Percentiles rank a stretch among this genome's conserved stretches.
These are phyloP conservation scores for Diaporthe nobilis DNA, from an alignment of 2,329 filamentous ascomycete genomes.

Conservation along the genomic window DNA sequence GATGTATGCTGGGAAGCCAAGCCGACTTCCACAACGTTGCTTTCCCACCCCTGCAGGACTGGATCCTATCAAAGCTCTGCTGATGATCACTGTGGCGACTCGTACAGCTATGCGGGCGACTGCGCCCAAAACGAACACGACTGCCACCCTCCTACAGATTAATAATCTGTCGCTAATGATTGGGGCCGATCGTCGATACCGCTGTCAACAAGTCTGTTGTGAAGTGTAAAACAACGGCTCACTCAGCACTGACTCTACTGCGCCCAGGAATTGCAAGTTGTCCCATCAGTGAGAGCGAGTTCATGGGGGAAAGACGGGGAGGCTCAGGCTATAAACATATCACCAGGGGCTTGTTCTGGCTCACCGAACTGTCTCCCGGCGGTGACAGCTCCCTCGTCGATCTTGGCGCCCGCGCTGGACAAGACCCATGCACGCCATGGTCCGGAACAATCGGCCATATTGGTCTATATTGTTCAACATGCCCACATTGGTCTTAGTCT, in stretches of 20 bases:
- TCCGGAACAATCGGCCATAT: not conserved
- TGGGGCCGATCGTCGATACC: not conserved
- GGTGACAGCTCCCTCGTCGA: conserved; percentile 9
- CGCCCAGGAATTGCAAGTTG: not conserved
- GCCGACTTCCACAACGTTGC: not conserved
- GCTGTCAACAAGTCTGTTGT: not conserved
- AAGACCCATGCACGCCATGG: not conserved
- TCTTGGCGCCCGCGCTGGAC: not conserved
- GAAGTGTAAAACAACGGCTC: too few relatives aligned
- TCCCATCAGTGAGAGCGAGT: not conserved
- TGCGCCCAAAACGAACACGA: not conserved
- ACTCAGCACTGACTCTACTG: not conserved
- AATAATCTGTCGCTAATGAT: not conserved
- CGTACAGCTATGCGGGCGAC: not conserved
- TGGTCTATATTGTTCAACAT: not conserved
- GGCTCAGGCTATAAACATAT: too few relatives aligned
- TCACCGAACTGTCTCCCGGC: not conserved
- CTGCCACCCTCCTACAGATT: not conserved
- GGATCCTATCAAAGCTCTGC: not conserved
- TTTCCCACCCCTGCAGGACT: not conserved
- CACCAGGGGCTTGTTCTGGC: not conserved
- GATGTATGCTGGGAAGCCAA: too few relatives aligned
- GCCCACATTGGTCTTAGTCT: not conserved
- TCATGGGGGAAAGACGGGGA: not conserved
- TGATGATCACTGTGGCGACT: conserved; percentile 1